Evolutionary conservation across 768 basidiomycete genomes (phyloP).

Genomic region (Suillus weaverae): DNA sequence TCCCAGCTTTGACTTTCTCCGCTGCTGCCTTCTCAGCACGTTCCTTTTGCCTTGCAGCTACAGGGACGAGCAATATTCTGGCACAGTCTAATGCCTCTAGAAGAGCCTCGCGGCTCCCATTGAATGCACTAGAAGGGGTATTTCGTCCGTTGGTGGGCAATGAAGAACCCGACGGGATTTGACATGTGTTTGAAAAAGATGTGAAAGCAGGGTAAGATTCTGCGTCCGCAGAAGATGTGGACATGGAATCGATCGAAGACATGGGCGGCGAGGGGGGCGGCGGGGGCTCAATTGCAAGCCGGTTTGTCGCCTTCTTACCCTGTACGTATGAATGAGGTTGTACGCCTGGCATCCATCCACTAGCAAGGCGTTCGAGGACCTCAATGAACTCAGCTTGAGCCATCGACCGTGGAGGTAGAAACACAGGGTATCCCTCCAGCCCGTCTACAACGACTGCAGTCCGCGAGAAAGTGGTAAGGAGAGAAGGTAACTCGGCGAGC

Average conservation of each 20-base stretch:
- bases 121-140: slow-evolving; percentile 16
- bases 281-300: slow-evolving; percentile 47
- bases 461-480: slow-evolving; percentile 65
- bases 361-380: slow-evolving; percentile 75
- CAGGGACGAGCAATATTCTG: slow-evolving; percentile 73
- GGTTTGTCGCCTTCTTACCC: slow-evolving; percentile 36
- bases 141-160: slow-evolving; percentile 27
- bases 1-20: slow-evolving; percentile 46
- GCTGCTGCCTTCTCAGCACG: slow-evolving; percentile 52
- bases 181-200: slow-evolving; percentile 26
- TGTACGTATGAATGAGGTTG: slow-evolving; percentile 53
- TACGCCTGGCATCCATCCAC: slow-evolving; percentile 70
- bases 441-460: slow-evolving; percentile 73
- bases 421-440: slow-evolving; percentile 86
- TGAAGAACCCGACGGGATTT: slow-evolving; percentile 8
- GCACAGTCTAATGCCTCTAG: slow-evolving; percentile 62
- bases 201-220: slow-evolving; percentile 19
- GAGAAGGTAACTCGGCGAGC: slow-evolving; percentile 67
- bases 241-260: slow-evolving; percentile 24
- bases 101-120: slow-evolving; percentile 38
- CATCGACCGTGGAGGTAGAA: slow-evolving; percentile 85
- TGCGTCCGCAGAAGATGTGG: slow-evolving; percentile 25
- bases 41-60: slow-evolving; percentile 61
- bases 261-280: slow-evolving; percentile 27
- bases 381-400: slow-evolving; percentile 89